Base-by-base conservation (phyloP, 2,329 filamentous ascomycete species). In the Penicillium occitanis region DNA sequence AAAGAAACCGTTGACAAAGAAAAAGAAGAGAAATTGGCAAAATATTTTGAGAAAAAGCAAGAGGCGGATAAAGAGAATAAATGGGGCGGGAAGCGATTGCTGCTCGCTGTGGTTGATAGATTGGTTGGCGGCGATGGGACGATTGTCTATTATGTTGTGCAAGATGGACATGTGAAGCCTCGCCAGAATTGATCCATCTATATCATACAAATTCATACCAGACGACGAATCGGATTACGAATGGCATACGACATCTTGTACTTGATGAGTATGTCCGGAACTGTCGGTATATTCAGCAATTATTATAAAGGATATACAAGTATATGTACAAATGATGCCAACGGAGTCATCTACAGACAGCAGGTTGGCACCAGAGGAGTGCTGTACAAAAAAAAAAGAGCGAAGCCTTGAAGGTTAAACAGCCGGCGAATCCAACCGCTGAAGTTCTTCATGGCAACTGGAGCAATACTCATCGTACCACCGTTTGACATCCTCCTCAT, bases 111-210 rank as follows among this genome's bases (percentile, higher is more conserved):
- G 69, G 78, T 86, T 61, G 83, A 87, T 71, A 75, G 76, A 67
- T 75, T 74, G 2, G 76, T 77, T 72, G 81, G 80, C 37, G 81
- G 81, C 7, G 87, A 89, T 73, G 87, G 87, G 50, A 89, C 87
- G 0, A 81, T 89, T 35, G 85, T 87, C 44, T 90, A 89, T 73
- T 90, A 90, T 73, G 82, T 89, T 68, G 81, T 88, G 59, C 86
- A 88, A 70, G 87, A 89, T 72, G 87, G 87, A 4, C 81, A 86
- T 62, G 85, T 89, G 33, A 89, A 89, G 76, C 87, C 87, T 13
- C 78, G 87, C 68, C 87, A 89, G 75, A 89, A 89, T 75, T 88
- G 76, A 79, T 61, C 17, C 17, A 57, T 57, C 7, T 28, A 42
- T 44, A 5, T 7, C 7, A 8, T 8, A 7, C 30, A 8, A 7